Base-by-base conservation (phyloP, 2,329 filamentous ascomycete genomes). In the Exophiala oligosperma region DNA sequence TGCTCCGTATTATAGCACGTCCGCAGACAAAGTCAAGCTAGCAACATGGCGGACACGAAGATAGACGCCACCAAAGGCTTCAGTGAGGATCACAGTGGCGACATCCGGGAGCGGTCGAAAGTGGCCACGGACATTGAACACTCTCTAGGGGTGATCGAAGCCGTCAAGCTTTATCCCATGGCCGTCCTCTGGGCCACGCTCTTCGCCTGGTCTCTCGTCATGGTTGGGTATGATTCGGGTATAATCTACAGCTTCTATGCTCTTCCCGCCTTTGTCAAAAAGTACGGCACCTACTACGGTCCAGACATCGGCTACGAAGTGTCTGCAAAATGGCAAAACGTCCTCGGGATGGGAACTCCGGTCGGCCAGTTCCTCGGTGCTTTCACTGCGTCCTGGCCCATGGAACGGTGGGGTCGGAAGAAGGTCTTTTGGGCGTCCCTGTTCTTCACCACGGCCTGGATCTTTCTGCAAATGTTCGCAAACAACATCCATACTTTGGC, bases 121-220 rank as follows among this genome's bases (percentile, higher is more conserved):
- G 67, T 72, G 8, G 76, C 76, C 1, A 73, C 76, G 3, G 70
- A 76, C 28, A 77, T 77, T 63, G 76, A 78, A 57, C 86, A 85
- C 65, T 80, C 77, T 8, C 90, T 91, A 87, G 88, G 82, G 41
- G 77, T 96, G 56, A 69, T 83, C 70, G 85, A 96, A 76, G 91
- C 90, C 61, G 80, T 96, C 71, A 85, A 80, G 69, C 80, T 94
- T 26, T 96, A 96, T 71, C 91, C 91, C 57, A 93, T 95, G 77
- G 92, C 92, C 21, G 87, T 95, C 56, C 81, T 65, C 44, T 69
- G 67, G 67, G 64, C 67, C 37, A 51, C 64, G 56, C 57, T 68
- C 3, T 54, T 69, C 7, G 67, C 66, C 1, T 62, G 60, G 6
- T 66, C 63, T 35, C 47, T 69, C 51, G 62, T 69, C 40, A 69